phyloP scores from a whole-genome alignment of 495 filamentous ascomycete genomes.

The Rusavskia elegans region DNA sequence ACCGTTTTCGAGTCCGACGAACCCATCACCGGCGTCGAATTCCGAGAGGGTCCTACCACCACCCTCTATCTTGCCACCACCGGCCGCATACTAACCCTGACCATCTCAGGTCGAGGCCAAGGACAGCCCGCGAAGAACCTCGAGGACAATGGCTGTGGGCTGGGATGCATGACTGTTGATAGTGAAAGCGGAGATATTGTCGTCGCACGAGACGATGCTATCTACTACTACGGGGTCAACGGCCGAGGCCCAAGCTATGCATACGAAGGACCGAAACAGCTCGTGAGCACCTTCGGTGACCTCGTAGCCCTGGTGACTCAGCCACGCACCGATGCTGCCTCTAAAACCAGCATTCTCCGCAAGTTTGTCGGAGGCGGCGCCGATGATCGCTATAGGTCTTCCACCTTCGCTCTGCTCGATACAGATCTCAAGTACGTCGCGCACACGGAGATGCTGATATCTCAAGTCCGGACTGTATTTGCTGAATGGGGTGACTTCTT shows the following conservation, averaged over 20 bases:
- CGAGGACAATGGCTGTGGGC: constrained; percentile 74
- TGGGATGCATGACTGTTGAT: constrained; percentile 87
- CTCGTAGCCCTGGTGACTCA: constrained; percentile 85
- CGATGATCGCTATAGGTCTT: constrained; percentile 63
- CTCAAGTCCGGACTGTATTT: constrained; percentile 65
- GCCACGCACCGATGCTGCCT: constrained; percentile 40
- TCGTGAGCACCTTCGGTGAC: constrained; percentile 65
- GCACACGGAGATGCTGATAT: constrained; percentile 68
- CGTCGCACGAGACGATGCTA: constrained; percentile 81
- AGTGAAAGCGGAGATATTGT: constrained; percentile 66
- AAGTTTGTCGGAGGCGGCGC: constrained; percentile 52
- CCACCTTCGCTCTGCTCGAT: constrained; percentile 76
- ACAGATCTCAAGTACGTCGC: constrained; percentile 83
- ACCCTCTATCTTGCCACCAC: constrained; percentile 88
- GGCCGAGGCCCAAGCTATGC: constrained; percentile 76
- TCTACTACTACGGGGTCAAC: constrained; percentile 79
- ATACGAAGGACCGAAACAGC: constrained; percentile 78
- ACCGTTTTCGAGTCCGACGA: constrained; percentile 96
- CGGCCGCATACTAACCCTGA: constrained; percentile 67
- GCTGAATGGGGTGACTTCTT: constrained; percentile 85
- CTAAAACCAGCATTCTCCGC: constrained; percentile 33
- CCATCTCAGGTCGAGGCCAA: constrained; percentile 73
- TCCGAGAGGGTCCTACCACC: constrained; percentile 48
- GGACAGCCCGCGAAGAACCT: constrained; percentile 76
- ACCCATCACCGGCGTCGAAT: constrained; percentile 79